phyloP scores from a whole-genome alignment of 108 stramenopile species.

The Cyclotella sp. region DNA sequence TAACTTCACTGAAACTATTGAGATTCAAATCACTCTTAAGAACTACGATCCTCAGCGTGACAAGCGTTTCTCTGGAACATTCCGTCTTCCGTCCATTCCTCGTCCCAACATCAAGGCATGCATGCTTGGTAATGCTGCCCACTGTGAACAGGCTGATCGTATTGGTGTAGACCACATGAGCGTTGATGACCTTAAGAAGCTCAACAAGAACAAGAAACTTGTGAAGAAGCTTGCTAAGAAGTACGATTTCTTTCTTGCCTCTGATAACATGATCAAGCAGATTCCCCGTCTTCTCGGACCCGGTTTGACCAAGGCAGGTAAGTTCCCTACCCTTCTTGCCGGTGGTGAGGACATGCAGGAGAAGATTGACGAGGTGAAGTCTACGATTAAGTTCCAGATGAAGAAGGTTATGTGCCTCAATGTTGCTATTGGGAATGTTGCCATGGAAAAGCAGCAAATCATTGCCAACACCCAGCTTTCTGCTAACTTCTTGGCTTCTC shows the following conservation, averaged over 20 bases:
- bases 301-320: constrained; percentile 99
- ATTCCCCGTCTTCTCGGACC: constrained; percentile 99
- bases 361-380: constrained; percentile 98
- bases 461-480: constrained; percentile 97
- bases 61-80: constrained; percentile 99
- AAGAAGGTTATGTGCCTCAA: constrained; percentile 99
- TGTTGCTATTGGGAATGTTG: constrained; percentile 97
- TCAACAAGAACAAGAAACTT: constrained; percentile 99
- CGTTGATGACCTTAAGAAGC: constrained; percentile 99
- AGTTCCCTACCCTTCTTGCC: constrained; percentile 98
- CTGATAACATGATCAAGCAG: constrained; percentile 99
- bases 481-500: constrained; percentile 98
- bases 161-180: constrained; percentile 97
- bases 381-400: constrained; percentile 99
- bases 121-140: constrained; percentile 98
- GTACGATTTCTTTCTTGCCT: constrained; percentile 99
- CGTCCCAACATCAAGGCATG: constrained; percentile 98
- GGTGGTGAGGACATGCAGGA: constrained; percentile 94
- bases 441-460: constrained; percentile 91
- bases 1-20: constrained; percentile 98
- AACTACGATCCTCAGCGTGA: constrained; percentile 99
- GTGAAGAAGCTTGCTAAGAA: constrained; percentile 99
- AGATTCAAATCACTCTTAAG: constrained; percentile 98
- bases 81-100: constrained; percentile 95
- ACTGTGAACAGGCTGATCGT: constrained; percentile 98